Percentiles rank a stretch among this genome's conserved stretches.
Evolutionary conservation across 441 rosid species (phyloP).

Genomic region (Brassica hybrid): DNA sequence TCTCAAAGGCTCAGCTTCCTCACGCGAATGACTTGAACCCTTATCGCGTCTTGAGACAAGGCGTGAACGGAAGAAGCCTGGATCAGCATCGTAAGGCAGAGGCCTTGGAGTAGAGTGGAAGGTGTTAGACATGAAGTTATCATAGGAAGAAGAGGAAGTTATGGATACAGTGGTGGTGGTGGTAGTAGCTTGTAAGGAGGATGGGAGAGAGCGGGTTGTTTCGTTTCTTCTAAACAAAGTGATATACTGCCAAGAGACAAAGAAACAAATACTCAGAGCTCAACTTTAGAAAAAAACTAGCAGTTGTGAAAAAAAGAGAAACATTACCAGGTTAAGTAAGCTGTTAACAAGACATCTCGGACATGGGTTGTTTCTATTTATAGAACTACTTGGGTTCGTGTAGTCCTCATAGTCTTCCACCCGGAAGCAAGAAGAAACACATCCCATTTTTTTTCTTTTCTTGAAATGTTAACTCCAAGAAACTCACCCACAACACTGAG

Average conservation of each 20-base stretch:
- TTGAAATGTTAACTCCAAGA: not conserved
- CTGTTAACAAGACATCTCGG: slow-evolving; percentile 68
- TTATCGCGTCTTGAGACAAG: slow-evolving; percentile 69
- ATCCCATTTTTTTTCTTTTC: slow-evolving; percentile 16
- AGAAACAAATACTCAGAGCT: no score
- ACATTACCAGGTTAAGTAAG: slow-evolving; percentile 59
- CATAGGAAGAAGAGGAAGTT: slow-evolving; percentile 63
- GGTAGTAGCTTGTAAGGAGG: slow-evolving; percentile 58
- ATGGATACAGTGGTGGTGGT: slow-evolving; percentile 49
- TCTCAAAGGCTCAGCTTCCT: slow-evolving; percentile 82
- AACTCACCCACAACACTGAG: slow-evolving; percentile 3
- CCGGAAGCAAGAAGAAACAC: slow-evolving; percentile 75
- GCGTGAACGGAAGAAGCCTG: slow-evolving; percentile 50
- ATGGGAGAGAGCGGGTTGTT: slow-evolving; percentile 58
- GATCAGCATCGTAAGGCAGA: slow-evolving; percentile 81
- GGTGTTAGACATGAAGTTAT: slow-evolving; percentile 75
- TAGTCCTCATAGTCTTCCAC: slow-evolving; percentile 67
- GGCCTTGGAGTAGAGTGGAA: slow-evolving; percentile 89
- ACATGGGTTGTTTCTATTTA: slow-evolving; percentile 72
- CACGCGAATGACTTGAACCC: slow-evolving; percentile 65
- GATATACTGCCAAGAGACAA: slow-evolving; percentile 53
- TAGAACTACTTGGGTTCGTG: slow-evolving; percentile 60
- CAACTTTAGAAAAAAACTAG: not conserved
- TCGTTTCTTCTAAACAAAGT: slow-evolving; percentile 58
- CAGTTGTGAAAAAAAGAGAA: not conserved